These are phyloP conservation scores for Calycina marina DNA, from an alignment of 2,329 filamentous ascomycete species.

Conservation along the genomic window DNA sequence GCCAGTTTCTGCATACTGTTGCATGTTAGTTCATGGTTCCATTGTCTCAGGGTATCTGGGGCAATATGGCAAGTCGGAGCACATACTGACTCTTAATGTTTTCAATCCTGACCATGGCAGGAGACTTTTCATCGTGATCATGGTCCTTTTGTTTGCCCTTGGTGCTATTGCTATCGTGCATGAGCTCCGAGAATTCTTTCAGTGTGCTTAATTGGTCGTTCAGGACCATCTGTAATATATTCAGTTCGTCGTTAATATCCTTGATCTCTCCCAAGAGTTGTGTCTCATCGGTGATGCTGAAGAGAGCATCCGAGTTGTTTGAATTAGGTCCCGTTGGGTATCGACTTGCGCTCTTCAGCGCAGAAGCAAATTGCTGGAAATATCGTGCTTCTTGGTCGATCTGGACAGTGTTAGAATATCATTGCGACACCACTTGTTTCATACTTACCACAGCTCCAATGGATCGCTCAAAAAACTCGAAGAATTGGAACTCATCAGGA, in stretches of 20 bases:
- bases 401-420: neutral
- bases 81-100: neutral
- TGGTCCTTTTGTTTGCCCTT: neutral
- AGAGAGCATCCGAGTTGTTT: constrained; percentile 1
- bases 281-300: constrained; percentile 2
- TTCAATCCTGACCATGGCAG: neutral
- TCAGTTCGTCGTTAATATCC: constrained; percentile 5
- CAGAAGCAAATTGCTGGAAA: neutral
- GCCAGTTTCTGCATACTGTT: constrained; percentile 1
- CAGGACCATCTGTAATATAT: constrained; percentile 1
- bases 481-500: constrained; percentile 1
- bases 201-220: constrained; percentile 1
- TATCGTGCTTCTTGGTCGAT: neutral
- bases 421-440: too few species aligned
- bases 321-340: neutral
- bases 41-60: too few species aligned
- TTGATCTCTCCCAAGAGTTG: constrained; percentile 4
- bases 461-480: constrained; percentile 2
- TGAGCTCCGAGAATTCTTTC: neutral
- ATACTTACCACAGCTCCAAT: constrained; percentile 1
- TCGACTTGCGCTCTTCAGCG: neutral
- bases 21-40: too few species aligned
- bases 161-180: neutral
- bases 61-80: too few species aligned
- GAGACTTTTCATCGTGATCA: neutral